Conservation (phyloP, 768 basidiomycete genomes). For the Suillus decipiens region DNA sequence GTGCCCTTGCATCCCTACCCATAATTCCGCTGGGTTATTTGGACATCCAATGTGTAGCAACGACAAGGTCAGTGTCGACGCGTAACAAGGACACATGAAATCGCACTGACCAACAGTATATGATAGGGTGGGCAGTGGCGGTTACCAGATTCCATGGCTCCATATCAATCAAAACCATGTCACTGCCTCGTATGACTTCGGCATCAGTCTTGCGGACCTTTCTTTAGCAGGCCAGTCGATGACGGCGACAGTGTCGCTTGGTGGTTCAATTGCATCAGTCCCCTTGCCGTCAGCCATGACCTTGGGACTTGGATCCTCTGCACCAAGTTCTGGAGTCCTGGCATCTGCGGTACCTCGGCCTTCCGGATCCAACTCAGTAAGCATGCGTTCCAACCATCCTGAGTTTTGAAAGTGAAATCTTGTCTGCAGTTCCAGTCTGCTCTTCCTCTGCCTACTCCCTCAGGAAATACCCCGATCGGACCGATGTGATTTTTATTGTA, state of each 20-base stretch:
- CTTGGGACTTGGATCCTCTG: background rate
- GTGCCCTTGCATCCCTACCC: conserved; percentile 53
- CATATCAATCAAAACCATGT: conserved; percentile 55
- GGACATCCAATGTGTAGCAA: conserved; percentile 54
- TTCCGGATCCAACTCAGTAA: conserved; percentile 1
- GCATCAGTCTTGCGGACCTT: conserved; percentile 21
- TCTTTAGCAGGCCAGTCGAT: conserved; percentile 18
- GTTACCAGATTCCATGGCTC: conserved; percentile 69
- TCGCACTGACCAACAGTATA: background rate
- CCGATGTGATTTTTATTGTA: background rate
- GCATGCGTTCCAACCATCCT: background rate
- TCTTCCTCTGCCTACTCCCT: background rate
- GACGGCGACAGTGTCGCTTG: conserved; percentile 4
- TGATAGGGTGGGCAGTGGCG: conserved; percentile 46
- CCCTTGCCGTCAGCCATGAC: background rate
- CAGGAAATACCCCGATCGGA: background rate
- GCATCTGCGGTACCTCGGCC: background rate
- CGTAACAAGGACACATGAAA: background rate
- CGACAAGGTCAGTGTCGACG: conserved; percentile 35
- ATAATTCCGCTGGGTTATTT: conserved; percentile 57
- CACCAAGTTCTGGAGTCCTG: conserved; percentile 2
- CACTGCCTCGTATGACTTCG: conserved; percentile 46
- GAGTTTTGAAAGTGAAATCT: background rate
- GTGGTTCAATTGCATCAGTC: background rate
- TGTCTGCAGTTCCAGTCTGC: background rate